Conservation (phyloP, 2,329 filamentous ascomycete species). For the Ophiostoma tasmaniense region DNA sequence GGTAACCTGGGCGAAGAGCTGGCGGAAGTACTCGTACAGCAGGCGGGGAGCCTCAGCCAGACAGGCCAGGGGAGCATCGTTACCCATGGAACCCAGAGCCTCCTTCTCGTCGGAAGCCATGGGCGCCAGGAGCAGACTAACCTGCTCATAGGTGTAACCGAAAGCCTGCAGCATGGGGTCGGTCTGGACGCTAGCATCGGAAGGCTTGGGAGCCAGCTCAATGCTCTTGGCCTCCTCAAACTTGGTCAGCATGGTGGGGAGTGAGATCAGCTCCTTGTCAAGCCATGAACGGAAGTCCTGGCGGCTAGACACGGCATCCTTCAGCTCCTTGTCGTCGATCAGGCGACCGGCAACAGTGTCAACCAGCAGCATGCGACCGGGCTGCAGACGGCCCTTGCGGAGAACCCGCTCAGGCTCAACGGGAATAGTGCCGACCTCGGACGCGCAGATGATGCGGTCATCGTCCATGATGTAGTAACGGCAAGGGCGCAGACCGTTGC, state of each 20-base stretch:
- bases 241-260: conserved; percentile 64
- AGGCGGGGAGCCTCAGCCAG: conserved; percentile 82
- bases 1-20: conserved; percentile 95
- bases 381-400: conserved; percentile 88
- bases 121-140: conserved; percentile 80
- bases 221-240: conserved; percentile 47
- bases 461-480: conserved; percentile 96
- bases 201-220: conserved; percentile 59
- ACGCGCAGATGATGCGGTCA: conserved; percentile 93
- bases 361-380: conserved; percentile 91
- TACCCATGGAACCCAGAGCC: conserved; percentile 94
- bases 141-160: conserved; percentile 91
- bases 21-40: conserved; percentile 92
- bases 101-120: conserved; percentile 98
- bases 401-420: conserved; percentile 85
- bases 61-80: conserved; percentile 87
- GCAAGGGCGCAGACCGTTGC: conserved; percentile 90
- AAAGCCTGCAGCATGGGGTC: conserved; percentile 79
- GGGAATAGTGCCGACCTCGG: conserved; percentile 86
- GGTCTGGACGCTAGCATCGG: conserved; percentile 66
- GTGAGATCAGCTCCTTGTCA: conserved; percentile 71
- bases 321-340: conserved; percentile 88
- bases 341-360: conserved; percentile 84
- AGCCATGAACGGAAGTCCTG: conserved; percentile 86
- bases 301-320: conserved; percentile 76